A percentile compares a stretch with the other conserved stretches of the same genome.
phyloP scores from a whole-genome alignment of 768 basidiomycete genomes.

The Tephrocybe rancida region DNA sequence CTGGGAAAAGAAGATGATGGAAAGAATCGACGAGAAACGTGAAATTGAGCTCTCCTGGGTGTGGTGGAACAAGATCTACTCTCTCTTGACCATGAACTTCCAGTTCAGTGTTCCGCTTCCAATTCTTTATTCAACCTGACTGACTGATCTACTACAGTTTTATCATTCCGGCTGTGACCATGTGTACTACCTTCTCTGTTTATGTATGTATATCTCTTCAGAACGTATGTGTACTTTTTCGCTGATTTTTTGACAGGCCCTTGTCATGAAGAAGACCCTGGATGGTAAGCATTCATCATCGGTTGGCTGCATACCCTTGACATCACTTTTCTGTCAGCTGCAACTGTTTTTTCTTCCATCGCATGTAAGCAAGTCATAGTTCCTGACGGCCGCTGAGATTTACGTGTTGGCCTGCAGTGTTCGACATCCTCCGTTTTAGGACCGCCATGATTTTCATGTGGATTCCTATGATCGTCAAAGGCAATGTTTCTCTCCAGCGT shows the following conservation, averaged over 20 bases:
- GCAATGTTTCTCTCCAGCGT: constrained; percentile 67
- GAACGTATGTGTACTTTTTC: neutral
- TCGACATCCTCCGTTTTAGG: constrained; percentile 57
- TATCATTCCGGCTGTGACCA: constrained; percentile 60
- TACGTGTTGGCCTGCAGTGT: constrained; percentile 50
- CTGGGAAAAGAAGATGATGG: constrained; percentile 58
- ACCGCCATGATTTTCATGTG: constrained; percentile 35
- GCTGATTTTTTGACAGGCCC: constrained; percentile 3
- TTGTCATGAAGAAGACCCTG: constrained; percentile 13
- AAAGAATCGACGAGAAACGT: constrained; percentile 56
- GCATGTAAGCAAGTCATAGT: constrained; percentile 2
- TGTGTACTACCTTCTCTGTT: constrained; percentile 63
- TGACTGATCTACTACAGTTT: constrained; percentile 35
- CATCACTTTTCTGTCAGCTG: neutral
- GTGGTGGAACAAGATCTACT: constrained; percentile 51
- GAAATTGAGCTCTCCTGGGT: constrained; percentile 59
- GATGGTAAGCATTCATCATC: constrained; percentile 10
- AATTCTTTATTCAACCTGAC: neutral
- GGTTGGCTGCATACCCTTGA: neutral
- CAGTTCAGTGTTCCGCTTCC: constrained; percentile 34
- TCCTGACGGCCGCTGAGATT: no score
- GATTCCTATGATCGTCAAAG: constrained; percentile 28
- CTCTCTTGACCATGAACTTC: constrained; percentile 40
- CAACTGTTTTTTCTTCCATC: constrained; percentile 18
- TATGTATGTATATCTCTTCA: constrained; percentile 26